phyloP scores from a whole-genome alignment of 1,284 basidiomycete genomes.

The Ceratobasidium sp. region DNA sequence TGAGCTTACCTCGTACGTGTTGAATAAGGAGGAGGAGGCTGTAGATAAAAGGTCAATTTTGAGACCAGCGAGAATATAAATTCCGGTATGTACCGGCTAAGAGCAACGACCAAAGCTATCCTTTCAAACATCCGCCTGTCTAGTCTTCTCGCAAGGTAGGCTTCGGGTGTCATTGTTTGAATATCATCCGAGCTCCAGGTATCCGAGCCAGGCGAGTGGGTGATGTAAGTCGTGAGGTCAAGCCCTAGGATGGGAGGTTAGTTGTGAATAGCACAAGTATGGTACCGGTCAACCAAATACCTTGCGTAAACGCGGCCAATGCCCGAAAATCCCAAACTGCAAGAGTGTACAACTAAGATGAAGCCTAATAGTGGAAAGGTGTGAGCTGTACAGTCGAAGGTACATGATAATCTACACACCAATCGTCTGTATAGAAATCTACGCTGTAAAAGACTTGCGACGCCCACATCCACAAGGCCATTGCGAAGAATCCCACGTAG shows the following conservation, averaged over 20 bases:
- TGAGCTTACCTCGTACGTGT: slow-evolving; percentile 1
- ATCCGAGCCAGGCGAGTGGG: slow-evolving; percentile 25
- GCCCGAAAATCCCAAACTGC: slow-evolving; percentile 29
- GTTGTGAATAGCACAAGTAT: background rate
- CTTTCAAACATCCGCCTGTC: background rate
- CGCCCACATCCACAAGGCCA: slow-evolving; percentile 32
- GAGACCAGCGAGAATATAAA: background rate
- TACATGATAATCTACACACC: background rate
- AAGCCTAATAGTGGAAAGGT: slow-evolving; percentile 12
- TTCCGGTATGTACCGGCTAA: slow-evolving; percentile 15
- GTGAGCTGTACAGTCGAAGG: background rate
- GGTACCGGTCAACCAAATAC: background rate
- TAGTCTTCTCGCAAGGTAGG: background rate
- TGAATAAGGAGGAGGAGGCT: slow-evolving; percentile 19
- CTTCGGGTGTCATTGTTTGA: background rate
- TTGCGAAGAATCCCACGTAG: slow-evolving; percentile 13
- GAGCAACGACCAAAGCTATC: slow-evolving; percentile 9
- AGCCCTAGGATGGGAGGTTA: background rate
- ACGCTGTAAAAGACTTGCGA: slow-evolving; percentile 32
- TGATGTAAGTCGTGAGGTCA: slow-evolving; percentile 26
- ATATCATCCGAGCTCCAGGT: background rate
- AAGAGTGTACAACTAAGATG: slow-evolving; percentile 8
- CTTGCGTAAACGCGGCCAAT: slow-evolving; percentile 22
- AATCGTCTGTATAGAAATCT: slow-evolving; percentile 41
- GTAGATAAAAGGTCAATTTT: background rate